Percentiles rank a stretch among this genome's conserved stretches.
phyloP scores from a whole-genome alignment of 305 asterid genomes.

The Rubia occidens region DNA sequence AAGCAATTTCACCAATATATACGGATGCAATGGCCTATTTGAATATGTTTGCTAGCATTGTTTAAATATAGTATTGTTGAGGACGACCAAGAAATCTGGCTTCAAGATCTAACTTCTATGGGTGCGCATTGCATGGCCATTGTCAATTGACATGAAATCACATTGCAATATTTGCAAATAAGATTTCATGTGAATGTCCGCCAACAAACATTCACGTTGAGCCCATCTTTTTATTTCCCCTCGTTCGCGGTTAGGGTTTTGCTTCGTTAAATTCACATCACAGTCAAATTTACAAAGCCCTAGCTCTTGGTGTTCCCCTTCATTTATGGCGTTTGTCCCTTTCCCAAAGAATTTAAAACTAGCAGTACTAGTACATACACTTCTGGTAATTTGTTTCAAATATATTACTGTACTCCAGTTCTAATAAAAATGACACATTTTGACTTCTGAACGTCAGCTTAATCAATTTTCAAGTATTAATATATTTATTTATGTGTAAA shows the following conservation, averaged over 20 bases:
- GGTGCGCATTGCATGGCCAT: not conserved
- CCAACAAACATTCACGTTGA: slow-evolving; percentile 91
- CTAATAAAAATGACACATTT: too few relatives aligned
- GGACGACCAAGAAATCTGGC: not conserved
- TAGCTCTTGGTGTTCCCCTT: slow-evolving; percentile 43
- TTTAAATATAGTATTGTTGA: not conserved
- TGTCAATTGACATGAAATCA: not conserved
- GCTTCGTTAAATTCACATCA: slow-evolving; percentile 32
- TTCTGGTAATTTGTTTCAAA: too few relatives aligned
- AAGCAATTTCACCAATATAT: too few relatives aligned
- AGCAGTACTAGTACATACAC: not conserved
- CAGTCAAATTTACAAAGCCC: slow-evolving; percentile 40
- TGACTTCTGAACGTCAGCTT: too few relatives aligned
- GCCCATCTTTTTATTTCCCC: slow-evolving; percentile 32
- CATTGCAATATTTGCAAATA: slow-evolving; percentile 1
- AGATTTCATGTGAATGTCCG: slow-evolving; percentile 51
- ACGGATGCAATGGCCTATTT: not conserved
- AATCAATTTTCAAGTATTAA: too few relatives aligned
- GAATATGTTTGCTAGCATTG: not conserved
- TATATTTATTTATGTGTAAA: too few relatives aligned
- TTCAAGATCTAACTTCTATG: not conserved
- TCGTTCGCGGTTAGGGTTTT: slow-evolving; percentile 38
- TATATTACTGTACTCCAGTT: too few relatives aligned
- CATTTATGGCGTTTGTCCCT: slow-evolving; percentile 45
- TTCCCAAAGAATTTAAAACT: slow-evolving; percentile 11